phyloP scores from a whole-genome alignment of 768 basidiomycete genomes.

The Kwoniella heveanensis region DNA sequence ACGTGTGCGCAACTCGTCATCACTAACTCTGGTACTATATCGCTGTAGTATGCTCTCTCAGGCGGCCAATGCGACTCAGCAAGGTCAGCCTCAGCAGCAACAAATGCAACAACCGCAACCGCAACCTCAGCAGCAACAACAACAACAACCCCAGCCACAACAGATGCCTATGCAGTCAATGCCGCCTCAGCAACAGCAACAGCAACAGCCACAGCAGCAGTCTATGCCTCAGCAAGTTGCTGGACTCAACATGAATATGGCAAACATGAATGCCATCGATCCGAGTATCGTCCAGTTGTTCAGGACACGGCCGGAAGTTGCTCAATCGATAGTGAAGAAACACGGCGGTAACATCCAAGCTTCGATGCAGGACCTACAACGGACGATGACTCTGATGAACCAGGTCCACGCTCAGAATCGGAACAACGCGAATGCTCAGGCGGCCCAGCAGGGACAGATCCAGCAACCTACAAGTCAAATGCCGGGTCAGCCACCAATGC shows the following conservation, averaged over 20 bases:
- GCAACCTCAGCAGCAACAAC: constrained; percentile 17
- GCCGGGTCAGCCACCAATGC: background rate
- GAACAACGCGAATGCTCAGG: constrained; percentile 2
- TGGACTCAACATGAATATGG: background rate
- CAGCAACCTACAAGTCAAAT: background rate
- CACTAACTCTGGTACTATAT: too few relatives aligned
- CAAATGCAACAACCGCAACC: background rate
- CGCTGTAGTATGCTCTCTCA: constrained; percentile 40
- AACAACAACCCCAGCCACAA: constrained; percentile 18
- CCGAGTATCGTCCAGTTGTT: constrained; percentile 9
- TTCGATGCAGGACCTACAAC: constrained; percentile 15
- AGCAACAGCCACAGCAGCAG: constrained; percentile 25
- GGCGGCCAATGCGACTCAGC: constrained; percentile 14
- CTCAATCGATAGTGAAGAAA: constrained; percentile 11
- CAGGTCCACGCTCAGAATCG: constrained; percentile 7
- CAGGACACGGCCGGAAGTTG: constrained; percentile 9
- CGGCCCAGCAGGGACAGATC: background rate
- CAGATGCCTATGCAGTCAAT: constrained; percentile 13
- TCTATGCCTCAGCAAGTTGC: constrained; percentile 23
- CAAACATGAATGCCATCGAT: background rate
- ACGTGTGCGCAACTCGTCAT: too few relatives aligned
- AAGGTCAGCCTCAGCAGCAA: constrained; percentile 1
- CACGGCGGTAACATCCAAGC: constrained; percentile 11
- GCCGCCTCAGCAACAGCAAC: constrained; percentile 8
- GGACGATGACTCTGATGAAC: constrained; percentile 13